Conservation (phyloP, 352 stramenopile genomes). For the Phytopythium litorale region DNA sequence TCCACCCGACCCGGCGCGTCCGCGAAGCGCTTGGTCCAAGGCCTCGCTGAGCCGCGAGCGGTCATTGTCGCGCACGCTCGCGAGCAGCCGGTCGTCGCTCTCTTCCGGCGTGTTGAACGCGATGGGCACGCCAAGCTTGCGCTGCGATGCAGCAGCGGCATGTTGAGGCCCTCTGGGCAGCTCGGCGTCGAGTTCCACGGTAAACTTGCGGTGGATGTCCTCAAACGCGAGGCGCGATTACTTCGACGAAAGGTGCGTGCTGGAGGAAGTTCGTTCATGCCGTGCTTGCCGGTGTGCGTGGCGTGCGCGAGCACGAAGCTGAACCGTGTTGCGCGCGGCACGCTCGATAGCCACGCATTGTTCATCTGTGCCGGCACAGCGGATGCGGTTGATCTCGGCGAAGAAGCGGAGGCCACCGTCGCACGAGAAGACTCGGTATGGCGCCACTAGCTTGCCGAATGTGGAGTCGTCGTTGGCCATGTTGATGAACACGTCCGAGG, state of each 20-base stretch:
- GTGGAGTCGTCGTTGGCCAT: slow-evolving; percentile 86
- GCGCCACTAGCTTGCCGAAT: slow-evolving; percentile 79
- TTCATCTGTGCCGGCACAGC: slow-evolving; percentile 50
- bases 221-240: slow-evolving; percentile 57
- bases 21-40: slow-evolving; percentile 34
- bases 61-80: slow-evolving; percentile 62
- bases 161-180: slow-evolving; percentile 70
- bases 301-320: slow-evolving; percentile 39
- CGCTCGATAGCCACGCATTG: slow-evolving; percentile 72
- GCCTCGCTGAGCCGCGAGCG: slow-evolving; percentile 23
- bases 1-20: slow-evolving; percentile 14
- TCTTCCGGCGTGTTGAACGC: slow-evolving; percentile 22
- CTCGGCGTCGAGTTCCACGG: slow-evolving; percentile 42
- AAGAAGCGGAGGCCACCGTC: slow-evolving; percentile 69
- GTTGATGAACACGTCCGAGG: slow-evolving; percentile 86
- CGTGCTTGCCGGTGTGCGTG: slow-evolving; percentile 77
- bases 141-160: slow-evolving; percentile 75
- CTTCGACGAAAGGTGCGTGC: slow-evolving; percentile 79
- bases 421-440: slow-evolving; percentile 83
- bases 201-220: slow-evolving; percentile 72
- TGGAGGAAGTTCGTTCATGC: slow-evolving; percentile 79
- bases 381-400: slow-evolving; percentile 84
- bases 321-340: slow-evolving; percentile 59
- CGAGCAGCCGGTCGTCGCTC: slow-evolving; percentile 75
- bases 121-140: slow-evolving; percentile 41